A percentile compares a stretch with the other conserved stretches of the same genome.
Conservation (phyloP, 169 alveolate species). For the Plasmodium inui region DNA sequence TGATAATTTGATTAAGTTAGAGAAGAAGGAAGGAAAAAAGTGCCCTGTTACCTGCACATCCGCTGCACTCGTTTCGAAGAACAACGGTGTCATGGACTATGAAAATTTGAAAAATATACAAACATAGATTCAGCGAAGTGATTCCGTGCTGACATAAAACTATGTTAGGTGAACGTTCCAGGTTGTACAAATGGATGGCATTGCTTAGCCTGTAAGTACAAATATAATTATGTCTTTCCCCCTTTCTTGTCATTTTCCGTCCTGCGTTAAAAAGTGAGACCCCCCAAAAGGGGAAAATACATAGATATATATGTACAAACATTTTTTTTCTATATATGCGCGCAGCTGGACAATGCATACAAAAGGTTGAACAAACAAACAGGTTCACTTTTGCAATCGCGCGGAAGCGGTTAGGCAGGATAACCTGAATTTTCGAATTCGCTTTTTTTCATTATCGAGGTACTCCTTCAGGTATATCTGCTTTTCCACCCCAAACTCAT, state of each 20-base stretch:
- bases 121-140: not conserved
- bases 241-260: constrained; percentile 39
- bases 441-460: constrained; percentile 55
- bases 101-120: not conserved
- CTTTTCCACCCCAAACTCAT: constrained; percentile 65
- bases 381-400: not conserved
- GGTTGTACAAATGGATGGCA: not conserved
- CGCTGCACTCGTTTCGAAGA: not conserved
- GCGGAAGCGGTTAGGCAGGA: not conserved
- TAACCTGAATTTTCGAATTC: constrained; percentile 60
- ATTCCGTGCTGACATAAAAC: not conserved
- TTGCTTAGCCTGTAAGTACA: not conserved
- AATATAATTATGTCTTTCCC: constrained; percentile 14
- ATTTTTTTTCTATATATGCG: constrained; percentile 4
- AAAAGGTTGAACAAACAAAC: not conserved
- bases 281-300: not conserved
- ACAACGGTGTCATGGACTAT: not conserved
- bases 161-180: not conserved
- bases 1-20: not conserved
- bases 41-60: not conserved
- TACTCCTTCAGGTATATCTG: constrained; percentile 53
- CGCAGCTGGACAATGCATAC: not conserved
- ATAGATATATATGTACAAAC: not conserved
- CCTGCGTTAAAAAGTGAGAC: constrained; percentile 6
- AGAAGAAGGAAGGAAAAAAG: not conserved